Conservation (phyloP, 2,329 filamentous ascomycete genomes). For the Teratosphaeria nubilosa region DNA sequence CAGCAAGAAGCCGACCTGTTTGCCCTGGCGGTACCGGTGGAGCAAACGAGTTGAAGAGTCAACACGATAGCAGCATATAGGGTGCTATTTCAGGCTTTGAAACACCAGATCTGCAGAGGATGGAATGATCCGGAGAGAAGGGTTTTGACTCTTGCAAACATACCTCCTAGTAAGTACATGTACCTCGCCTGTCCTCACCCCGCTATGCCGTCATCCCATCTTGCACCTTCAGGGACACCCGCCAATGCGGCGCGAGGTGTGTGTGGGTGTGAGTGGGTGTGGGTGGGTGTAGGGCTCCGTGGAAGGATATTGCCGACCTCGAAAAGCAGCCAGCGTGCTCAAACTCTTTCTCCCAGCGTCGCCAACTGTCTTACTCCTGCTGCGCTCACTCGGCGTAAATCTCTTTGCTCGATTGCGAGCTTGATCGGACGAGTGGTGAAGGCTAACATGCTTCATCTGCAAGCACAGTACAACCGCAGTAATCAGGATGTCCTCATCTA, state of each 20-base stretch:
- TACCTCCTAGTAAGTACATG: too few species aligned
- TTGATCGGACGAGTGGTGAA: not conserved
- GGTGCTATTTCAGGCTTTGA: not conserved
- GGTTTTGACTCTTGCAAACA: too few species aligned
- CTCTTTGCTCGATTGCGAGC: not conserved
- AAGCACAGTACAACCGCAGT: constrained; percentile 10
- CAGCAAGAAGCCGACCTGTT: not conserved
- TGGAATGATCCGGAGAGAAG: not conserved
- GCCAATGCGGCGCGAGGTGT: not conserved
- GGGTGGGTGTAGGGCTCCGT: not conserved
- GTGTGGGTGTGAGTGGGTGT: too few species aligned
- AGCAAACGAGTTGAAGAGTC: too few species aligned
- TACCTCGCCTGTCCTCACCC: not conserved
- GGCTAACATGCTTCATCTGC: constrained; percentile 6
- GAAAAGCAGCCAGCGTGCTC: not conserved
- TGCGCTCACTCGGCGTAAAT: not conserved
- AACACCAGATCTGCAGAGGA: not conserved
- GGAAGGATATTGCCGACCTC: not conserved
- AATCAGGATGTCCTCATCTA: constrained; percentile 14
- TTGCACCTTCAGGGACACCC: not conserved
- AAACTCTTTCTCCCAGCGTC: not conserved
- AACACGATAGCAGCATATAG: too few species aligned
- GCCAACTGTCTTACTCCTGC: not conserved
- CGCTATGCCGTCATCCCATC: not conserved
- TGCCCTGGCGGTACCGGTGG: too few species aligned